Percentiles rank a stretch among this genome's conserved stretches.
Evolutionary conservation across 345 rosid species (phyloP).

Genomic region (Mangifera indica): DNA sequence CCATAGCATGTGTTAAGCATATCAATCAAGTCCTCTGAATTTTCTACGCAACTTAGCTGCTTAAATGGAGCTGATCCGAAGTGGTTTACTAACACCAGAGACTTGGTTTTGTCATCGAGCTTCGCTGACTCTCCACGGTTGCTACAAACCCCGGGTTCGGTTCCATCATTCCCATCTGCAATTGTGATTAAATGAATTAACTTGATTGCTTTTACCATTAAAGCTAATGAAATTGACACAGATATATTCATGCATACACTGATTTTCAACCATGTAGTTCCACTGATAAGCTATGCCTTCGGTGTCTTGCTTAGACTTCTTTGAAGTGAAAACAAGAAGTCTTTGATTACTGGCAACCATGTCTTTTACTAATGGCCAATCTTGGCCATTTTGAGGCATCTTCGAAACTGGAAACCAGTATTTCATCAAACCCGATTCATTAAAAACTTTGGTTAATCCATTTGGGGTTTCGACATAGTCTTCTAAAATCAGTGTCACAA

Average conservation of each 20-base stretch:
- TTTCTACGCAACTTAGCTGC: constrained; percentile 35
- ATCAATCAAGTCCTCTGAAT: constrained; percentile 36
- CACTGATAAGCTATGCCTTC: constrained; percentile 67
- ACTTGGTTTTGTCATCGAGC: constrained; percentile 45
- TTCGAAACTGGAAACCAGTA: constrained; percentile 54
- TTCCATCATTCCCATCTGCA: constrained; percentile 46
- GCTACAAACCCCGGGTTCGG: constrained; percentile 31
- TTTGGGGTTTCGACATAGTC: constrained; percentile 55
- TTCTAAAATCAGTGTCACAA: constrained; percentile 53
- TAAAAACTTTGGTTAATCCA: constrained; percentile 49
- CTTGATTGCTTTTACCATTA: not conserved
- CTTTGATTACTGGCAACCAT: constrained; percentile 49
- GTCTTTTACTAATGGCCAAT: constrained; percentile 54
- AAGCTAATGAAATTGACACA: not conserved
- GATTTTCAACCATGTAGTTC: constrained; percentile 58
- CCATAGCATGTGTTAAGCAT: constrained; percentile 40
- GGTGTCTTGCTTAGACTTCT: constrained; percentile 37
- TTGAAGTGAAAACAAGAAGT: constrained; percentile 52
- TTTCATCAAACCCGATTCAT: constrained; percentile 48
- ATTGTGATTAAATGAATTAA: not conserved
- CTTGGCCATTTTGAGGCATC: constrained; percentile 50
- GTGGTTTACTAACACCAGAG: constrained; percentile 47
- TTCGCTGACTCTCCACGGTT: constrained; percentile 44
- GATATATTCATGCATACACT: constrained; percentile 31
- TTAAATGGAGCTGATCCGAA: constrained; percentile 40